Evolutionary conservation across 2,329 filamentous ascomycete genomes (phyloP), one percentile per base, ranked within the genome.

Genomic region (Pseudodiploospora longispora): DNA sequence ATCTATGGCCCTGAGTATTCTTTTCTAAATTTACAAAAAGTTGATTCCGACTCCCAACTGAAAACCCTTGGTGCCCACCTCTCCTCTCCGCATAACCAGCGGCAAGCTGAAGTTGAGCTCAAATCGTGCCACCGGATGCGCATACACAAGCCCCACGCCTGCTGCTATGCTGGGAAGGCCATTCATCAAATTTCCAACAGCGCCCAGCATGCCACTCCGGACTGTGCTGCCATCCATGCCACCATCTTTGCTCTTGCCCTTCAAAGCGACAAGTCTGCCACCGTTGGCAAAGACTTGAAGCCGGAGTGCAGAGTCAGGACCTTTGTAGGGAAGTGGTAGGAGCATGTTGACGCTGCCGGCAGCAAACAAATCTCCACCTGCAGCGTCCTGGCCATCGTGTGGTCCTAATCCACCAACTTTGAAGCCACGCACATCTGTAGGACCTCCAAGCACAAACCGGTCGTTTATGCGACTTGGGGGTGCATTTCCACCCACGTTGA

Each of bases 21-120:
- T 6, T 12, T n/a, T 8, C 7, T 2, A 34, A 12, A 37, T 19
- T 50, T 85, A 97, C 74, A 97, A 68, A 62, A 98, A 96, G 68
- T 87, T 94, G 59, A 98, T 89, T 40, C 93, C 93, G 35, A 98
- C 87, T n/a, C 93, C 93, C 56, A 98, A 83, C 62, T 93, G 89
- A 51, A 98, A 61, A 1, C 93, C 93, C 69, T 98, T 98, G 44
- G 91, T 80, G 10, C 81, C 83, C 55, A 93, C 83, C 67, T 98
- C 93, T 32, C 88, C 89, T 51, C 77, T 83, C 47, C 93, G 77
- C 57, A 88, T 64, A 12, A 91, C 83, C 47, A 98, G 63, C 1
- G 93, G 93, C 53, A 98, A 64, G 55, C 86, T 89, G 62, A 98
- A 95, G 66, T 98, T 98, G 54, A 98, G 72, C 70, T 98, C 93